Percentiles rank a stretch among this genome's conserved stretches.
phyloP scores from a whole-genome alignment of 2,329 filamentous ascomycete genomes.

The Cordyceps cateniannulata region DNA sequence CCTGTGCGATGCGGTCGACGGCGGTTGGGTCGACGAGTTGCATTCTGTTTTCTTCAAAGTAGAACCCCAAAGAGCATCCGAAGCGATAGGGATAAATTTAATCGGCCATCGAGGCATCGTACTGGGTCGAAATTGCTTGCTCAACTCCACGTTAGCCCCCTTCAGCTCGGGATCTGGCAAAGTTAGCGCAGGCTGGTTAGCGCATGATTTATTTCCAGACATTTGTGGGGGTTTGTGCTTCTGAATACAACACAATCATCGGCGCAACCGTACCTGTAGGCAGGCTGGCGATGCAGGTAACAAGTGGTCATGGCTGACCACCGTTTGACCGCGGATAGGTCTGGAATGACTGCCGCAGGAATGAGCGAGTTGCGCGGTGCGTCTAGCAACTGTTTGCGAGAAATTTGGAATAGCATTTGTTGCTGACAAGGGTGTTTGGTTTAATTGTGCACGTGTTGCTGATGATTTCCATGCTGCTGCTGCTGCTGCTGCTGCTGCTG shows the following conservation, averaged over 20 bases:
- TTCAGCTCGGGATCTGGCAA: not conserved
- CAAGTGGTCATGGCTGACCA: not conserved
- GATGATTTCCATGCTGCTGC: too few species aligned
- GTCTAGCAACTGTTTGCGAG: not conserved
- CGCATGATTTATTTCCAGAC: conserved; percentile 2
- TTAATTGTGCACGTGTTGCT: not conserved
- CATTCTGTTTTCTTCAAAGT: not conserved
- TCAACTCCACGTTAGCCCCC: not conserved
- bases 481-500: too few species aligned
- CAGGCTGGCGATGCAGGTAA: not conserved
- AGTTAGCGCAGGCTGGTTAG: not conserved
- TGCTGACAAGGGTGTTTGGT: not conserved
- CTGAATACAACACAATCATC: conserved; percentile 6
- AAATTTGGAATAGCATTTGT: not conserved
- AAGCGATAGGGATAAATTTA: not conserved
- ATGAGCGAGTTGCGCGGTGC: not conserved
- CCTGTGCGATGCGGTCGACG: not conserved
- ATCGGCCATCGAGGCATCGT: not conserved
- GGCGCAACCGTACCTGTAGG: not conserved
- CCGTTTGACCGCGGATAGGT: not conserved
- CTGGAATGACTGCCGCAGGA: not conserved
- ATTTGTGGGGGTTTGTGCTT: conserved; percentile 5
- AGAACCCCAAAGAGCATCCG: not conserved
- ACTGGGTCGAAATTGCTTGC: not conserved
- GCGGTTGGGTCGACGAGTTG: not conserved